Conservation (phyloP, 306 rosid genomes). For the Crotalaria pallida region DNA sequence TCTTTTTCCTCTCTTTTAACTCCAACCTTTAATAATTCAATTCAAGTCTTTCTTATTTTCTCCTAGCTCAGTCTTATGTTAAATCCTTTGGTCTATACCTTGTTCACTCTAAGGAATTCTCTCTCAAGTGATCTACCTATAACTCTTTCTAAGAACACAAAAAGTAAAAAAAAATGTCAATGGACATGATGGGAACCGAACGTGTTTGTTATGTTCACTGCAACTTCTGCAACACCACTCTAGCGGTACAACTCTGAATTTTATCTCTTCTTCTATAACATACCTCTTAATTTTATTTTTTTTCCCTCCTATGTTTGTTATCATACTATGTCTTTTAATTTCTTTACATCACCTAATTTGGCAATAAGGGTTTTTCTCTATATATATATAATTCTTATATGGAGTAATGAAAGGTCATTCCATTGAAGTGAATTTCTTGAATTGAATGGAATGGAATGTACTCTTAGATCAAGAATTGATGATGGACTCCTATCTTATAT, state of each 20-base stretch:
- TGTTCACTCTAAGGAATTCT: slow-evolving; percentile 30
- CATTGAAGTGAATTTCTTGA: slow-evolving; percentile 17
- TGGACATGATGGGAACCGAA: slow-evolving; percentile 90
- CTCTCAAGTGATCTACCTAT: slow-evolving; percentile 35
- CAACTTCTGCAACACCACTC: slow-evolving; percentile 99
- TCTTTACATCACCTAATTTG: slow-evolving; percentile 45
- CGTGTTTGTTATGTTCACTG: slow-evolving; percentile 99
- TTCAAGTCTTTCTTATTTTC: slow-evolving; percentile 11
- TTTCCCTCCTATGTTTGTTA: slow-evolving; percentile 20
- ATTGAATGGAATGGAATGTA: slow-evolving; percentile 6
- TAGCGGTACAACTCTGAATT: slow-evolving; percentile 74
- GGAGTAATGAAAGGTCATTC: slow-evolving; percentile 14
- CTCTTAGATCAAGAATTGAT: slow-evolving; percentile 19
- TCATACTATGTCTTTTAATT: slow-evolving; percentile 30
- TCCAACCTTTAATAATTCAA: slow-evolving; percentile 9
- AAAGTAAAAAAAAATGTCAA: slow-evolving; percentile 50
- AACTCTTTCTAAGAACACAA: slow-evolving; percentile 22
- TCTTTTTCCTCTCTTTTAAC: not conserved
- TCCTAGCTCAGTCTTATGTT: slow-evolving; percentile 15
- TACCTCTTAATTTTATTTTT: not conserved
- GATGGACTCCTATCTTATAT: slow-evolving; percentile 22
- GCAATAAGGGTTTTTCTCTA: not conserved
- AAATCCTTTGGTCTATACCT: slow-evolving; percentile 25
- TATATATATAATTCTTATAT: not conserved
- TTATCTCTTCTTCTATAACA: too few relatives aligned